Percentiles rank a stretch among this genome's conserved stretches.
Conservation (phyloP, 441 rosid species). For the Hura crepitans region DNA sequence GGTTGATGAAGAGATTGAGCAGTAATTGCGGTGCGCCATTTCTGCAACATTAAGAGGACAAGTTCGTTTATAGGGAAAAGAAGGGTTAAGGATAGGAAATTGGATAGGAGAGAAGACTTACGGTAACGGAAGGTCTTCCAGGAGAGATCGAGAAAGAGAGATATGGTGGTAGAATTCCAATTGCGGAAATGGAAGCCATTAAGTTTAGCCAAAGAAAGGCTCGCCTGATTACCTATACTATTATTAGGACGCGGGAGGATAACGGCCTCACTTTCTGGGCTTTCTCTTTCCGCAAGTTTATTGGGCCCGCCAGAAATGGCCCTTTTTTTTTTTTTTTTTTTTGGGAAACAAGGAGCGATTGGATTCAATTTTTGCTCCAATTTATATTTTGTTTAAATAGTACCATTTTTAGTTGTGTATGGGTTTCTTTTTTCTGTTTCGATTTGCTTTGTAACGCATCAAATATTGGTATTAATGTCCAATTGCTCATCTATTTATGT, state of each 20-base stretch:
- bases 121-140: neutral
- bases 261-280: slow-evolving; percentile 35
- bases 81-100: neutral
- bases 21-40: slow-evolving; percentile 8
- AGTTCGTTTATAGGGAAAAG: neutral
- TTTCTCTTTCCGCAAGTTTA: neutral
- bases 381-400: too few relatives aligned
- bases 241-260: slow-evolving; percentile 37
- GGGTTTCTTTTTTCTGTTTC: too few relatives aligned
- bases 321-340: too few relatives aligned
- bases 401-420: too few relatives aligned
- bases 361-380: too few relatives aligned
- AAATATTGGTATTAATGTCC: too few relatives aligned
- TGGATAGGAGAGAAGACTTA: neutral
- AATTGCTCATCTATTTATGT: too few relatives aligned
- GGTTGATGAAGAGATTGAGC: slow-evolving; percentile 7
- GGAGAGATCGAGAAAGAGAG: neutral
- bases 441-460: too few relatives aligned
- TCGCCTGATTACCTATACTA: neutral
- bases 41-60: slow-evolving; percentile 7
- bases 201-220: neutral
- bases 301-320: too few relatives aligned
- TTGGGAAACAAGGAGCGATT: too few relatives aligned
- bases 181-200: slow-evolving; percentile 56
- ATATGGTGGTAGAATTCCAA: slow-evolving; percentile 24